phyloP scores from a whole-genome alignment of 768 basidiomycete genomes.

The Agaricus subrufescens region DNA sequence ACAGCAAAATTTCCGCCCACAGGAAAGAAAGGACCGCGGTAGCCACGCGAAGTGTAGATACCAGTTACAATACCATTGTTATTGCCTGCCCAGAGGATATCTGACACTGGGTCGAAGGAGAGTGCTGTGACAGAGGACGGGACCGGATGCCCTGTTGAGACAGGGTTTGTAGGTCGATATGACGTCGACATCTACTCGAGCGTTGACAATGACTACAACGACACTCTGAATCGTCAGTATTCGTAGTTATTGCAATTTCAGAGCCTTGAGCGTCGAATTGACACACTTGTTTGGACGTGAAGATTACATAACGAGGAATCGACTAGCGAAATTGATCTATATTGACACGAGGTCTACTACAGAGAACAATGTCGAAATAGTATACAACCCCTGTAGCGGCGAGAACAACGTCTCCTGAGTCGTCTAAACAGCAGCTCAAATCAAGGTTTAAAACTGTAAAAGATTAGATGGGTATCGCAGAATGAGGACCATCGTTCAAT shows the following conservation, averaged over 20 bases:
- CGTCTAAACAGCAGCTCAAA: neutral
- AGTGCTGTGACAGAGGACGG: slow-evolving; percentile 57
- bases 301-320: neutral
- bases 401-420: neutral
- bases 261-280: neutral
- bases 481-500: slow-evolving; percentile 44
- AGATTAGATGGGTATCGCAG: slow-evolving; percentile 44
- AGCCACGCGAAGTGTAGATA: slow-evolving; percentile 57
- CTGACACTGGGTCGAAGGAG: slow-evolving; percentile 87
- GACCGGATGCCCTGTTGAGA: slow-evolving; percentile 11
- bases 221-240: no score
- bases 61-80: slow-evolving; percentile 67
- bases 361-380: neutral
- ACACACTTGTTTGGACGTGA: neutral
- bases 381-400: slow-evolving; percentile 9
- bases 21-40: slow-evolving; percentile 69
- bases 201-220: neutral
- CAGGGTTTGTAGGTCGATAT: slow-evolving; percentile 9
- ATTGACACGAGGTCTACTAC: neutral
- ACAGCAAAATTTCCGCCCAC: slow-evolving; percentile 68
- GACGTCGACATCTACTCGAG: slow-evolving; percentile 22
- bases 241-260: neutral
- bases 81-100: slow-evolving; percentile 83
- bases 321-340: neutral
- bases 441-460: slow-evolving; percentile 8